phyloP scores from a whole-genome alignment of 352 stramenopile genomes.

The Globisporangium splendens region DNA sequence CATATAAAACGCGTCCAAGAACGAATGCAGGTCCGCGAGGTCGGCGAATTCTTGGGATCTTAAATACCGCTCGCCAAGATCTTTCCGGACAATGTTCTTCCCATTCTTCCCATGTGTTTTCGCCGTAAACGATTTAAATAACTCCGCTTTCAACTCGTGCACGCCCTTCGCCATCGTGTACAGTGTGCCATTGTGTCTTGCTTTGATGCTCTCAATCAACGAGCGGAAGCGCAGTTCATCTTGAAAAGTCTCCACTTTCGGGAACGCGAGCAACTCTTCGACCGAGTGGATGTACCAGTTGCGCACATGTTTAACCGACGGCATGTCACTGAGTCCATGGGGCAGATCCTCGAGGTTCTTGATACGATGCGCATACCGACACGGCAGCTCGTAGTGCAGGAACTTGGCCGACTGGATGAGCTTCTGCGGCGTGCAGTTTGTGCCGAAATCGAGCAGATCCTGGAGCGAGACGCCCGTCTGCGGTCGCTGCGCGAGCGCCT shows the following conservation, averaged over 20 bases:
- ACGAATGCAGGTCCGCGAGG: slow-evolving; percentile 94
- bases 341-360: slow-evolving; percentile 95
- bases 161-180: slow-evolving; percentile 99
- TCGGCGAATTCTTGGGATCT: slow-evolving; percentile 84
- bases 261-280: slow-evolving; percentile 90
- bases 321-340: slow-evolving; percentile 93
- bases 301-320: slow-evolving; percentile 92
- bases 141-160: slow-evolving; percentile 94
- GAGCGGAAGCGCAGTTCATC: slow-evolving; percentile 91
- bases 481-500: slow-evolving; percentile 62
- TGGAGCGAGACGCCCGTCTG: slow-evolving; percentile 87
- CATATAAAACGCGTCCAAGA: slow-evolving; percentile 99
- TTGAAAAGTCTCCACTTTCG: slow-evolving; percentile 75
- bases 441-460: slow-evolving; percentile 87
- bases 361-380: slow-evolving; percentile 95
- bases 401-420: slow-evolving; percentile 94
- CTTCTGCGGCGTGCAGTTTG: slow-evolving; percentile 74
- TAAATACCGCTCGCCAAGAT: slow-evolving; percentile 67
- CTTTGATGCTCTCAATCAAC: slow-evolving; percentile 97
- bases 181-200: slow-evolving; percentile 95
- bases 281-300: slow-evolving; percentile 98
- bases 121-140: slow-evolving; percentile 68
- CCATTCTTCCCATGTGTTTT: slow-evolving; percentile 22
- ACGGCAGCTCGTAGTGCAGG: slow-evolving; percentile 97
- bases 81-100: slow-evolving; percentile 23